A percentile compares a stretch with the other conserved stretches of the same genome.
These are phyloP conservation scores for Pseudozyma tsukubaensis DNA, from an alignment of 1,284 basidiomycete species.

Conservation along the genomic window DNA sequence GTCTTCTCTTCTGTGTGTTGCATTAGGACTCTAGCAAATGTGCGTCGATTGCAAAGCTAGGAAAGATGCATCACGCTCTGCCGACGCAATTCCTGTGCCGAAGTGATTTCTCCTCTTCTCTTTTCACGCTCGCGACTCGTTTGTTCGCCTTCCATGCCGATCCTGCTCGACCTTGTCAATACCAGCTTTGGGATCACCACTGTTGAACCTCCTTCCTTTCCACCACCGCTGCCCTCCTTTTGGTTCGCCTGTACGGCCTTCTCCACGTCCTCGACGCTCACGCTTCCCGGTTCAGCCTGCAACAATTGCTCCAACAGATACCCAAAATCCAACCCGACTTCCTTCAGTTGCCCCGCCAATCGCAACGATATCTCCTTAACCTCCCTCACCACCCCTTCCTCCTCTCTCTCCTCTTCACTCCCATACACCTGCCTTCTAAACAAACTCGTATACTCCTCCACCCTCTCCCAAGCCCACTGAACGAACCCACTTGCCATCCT, in stretches of 20 bases:
- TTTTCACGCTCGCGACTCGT: background rate
- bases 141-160: constrained; percentile 14
- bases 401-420: constrained; percentile 52
- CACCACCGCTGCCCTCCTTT: background rate
- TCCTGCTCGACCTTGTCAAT: constrained; percentile 21
- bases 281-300: constrained; percentile 7
- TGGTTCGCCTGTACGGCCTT: background rate
- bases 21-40: too few species aligned
- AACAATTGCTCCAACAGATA: constrained; percentile 30
- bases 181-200: constrained; percentile 14
- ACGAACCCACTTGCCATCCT: constrained; percentile 89
- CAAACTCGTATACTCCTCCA: constrained; percentile 84
- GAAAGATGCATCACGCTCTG: constrained; percentile 44
- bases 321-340: constrained; percentile 42
- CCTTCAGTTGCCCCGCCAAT: constrained; percentile 32
- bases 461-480: constrained; percentile 89
- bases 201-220: background rate
- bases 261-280: constrained; percentile 5
- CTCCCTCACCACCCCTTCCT: constrained; percentile 41
- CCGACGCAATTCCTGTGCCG: constrained; percentile 45
- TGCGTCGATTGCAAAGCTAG: background rate
- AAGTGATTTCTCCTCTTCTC: constrained; percentile 5
- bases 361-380: constrained; percentile 60
- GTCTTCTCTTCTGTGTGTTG: too few species aligned
- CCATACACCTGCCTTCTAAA: constrained; percentile 91